Percentiles rank a stretch among this genome's conserved stretches.
These are phyloP conservation scores for Wickerhamomyces pijperi DNA, from an alignment of 805 yeast species.

Conservation along the genomic window DNA sequence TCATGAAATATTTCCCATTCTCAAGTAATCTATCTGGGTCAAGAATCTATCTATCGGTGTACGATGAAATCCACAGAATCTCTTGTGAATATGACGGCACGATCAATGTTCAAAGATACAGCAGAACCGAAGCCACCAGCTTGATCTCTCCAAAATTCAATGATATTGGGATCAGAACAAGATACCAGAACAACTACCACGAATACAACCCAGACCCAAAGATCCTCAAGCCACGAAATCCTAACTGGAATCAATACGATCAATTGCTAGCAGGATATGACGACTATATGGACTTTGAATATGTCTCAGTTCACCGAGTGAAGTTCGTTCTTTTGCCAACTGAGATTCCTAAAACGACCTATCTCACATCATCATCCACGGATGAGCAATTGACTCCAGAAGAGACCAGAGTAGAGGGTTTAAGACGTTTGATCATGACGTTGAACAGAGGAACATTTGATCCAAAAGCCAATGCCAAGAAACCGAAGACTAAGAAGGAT, in stretches of 20 bases:
- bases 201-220: constrained; percentile 46
- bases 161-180: constrained; percentile 56
- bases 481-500: constrained; percentile 19
- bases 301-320: constrained; percentile 45
- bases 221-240: constrained; percentile 37
- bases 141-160: constrained; percentile 25
- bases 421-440: constrained; percentile 52
- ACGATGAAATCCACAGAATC: constrained; percentile 79
- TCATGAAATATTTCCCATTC: constrained; percentile 45
- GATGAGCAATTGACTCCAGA: constrained; percentile 66
- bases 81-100: constrained; percentile 61
- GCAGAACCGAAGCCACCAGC: constrained; percentile 25
- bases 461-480: constrained; percentile 4
- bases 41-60: constrained; percentile 63
- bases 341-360: constrained; percentile 43
- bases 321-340: constrained; percentile 81
- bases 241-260: constrained; percentile 89
- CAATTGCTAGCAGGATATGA: constrained; percentile 87
- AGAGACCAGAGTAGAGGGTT: constrained; percentile 87
- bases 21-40: constrained; percentile 35
- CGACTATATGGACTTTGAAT: constrained; percentile 49
- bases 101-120: constrained; percentile 71
- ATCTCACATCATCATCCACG: constrained; percentile 27
- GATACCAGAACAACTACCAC: constrained; percentile 61
- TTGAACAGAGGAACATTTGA: constrained; percentile 45